These are phyloP conservation scores for Strobilomyces echinocephalus DNA, from an alignment of 768 basidiomycete genomes.

Conservation along the genomic window DNA sequence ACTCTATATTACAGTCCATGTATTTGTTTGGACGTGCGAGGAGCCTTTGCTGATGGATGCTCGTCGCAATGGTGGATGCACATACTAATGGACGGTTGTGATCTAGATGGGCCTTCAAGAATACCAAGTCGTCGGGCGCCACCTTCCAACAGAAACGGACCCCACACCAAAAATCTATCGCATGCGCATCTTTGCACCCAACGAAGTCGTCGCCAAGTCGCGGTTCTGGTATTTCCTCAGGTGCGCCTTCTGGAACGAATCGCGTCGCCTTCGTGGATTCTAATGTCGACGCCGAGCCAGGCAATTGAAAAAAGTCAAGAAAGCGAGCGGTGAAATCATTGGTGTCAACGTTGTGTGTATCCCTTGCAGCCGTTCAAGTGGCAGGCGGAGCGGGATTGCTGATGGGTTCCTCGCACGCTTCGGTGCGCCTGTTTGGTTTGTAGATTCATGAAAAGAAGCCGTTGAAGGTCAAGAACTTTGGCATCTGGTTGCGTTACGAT, in stretches of 20 bases:
- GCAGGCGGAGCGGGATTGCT: constrained; percentile 76
- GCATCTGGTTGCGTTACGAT: constrained; percentile 99
- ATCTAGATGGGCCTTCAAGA: constrained; percentile 75
- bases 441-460: constrained; percentile 99
- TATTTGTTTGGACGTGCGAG: neutral
- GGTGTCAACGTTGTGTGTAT: constrained; percentile 94
- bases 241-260: constrained; percentile 35
- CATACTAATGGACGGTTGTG: constrained; percentile 9
- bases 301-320: constrained; percentile 98
- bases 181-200: constrained; percentile 99
- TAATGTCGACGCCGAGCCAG: constrained; percentile 34
- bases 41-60: constrained; percentile 31
- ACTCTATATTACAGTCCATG: neutral
- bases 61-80: constrained; percentile 13
- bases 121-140: constrained; percentile 97
- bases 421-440: constrained; percentile 19
- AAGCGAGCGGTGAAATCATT: constrained; percentile 98
- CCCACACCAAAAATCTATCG: constrained; percentile 98
- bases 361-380: constrained; percentile 75
- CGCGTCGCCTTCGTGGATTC: neutral
- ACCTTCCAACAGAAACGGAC: constrained; percentile 89
- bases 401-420: constrained; percentile 27
- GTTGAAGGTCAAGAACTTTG: constrained; percentile 99
- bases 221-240: constrained; percentile 99
- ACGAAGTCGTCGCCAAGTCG: constrained; percentile 98